Evolutionary conservation across 192 early-diverging fungal genomes (phyloP).

Genomic region (Backusella tuberculispora): DNA sequence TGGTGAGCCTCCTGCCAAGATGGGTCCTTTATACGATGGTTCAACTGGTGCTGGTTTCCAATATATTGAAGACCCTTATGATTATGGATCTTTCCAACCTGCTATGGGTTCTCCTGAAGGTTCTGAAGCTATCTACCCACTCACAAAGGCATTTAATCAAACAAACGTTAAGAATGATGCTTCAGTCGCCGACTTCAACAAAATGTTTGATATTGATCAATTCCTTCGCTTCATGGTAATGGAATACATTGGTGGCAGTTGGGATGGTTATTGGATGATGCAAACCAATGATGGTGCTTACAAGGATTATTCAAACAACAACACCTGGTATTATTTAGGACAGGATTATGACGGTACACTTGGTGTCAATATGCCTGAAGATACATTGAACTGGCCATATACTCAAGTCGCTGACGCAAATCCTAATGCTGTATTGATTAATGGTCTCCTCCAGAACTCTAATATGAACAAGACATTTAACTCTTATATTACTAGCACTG

Average conservation of each 20-base stretch:
- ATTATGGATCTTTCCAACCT: constrained; percentile 30
- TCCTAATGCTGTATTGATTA: constrained; percentile 46
- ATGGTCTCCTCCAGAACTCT: constrained; percentile 46
- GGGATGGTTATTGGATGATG: constrained; percentile 53
- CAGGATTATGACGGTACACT: constrained; percentile 57
- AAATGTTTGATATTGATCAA: constrained; percentile 42
- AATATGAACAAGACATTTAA: constrained; percentile 44
- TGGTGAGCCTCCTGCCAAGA: constrained; percentile 35
- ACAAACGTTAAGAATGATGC: constrained; percentile 41
- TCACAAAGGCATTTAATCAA: constrained; percentile 32
- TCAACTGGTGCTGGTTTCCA: constrained; percentile 49
- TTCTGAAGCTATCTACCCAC: constrained; percentile 23
- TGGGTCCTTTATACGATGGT: constrained; percentile 52
- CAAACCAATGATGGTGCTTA: constrained; percentile 52
- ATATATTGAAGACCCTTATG: constrained; percentile 25
- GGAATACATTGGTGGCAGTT: constrained; percentile 50
- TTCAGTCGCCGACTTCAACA: constrained; percentile 33
- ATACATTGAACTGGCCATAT: constrained; percentile 38
- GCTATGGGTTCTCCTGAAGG: constrained; percentile 29
- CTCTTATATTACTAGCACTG: constrained; percentile 45
- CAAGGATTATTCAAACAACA: constrained; percentile 36
- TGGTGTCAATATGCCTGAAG: constrained; percentile 43
- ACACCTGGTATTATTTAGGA: constrained; percentile 47
- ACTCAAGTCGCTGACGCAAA: constrained; percentile 34
- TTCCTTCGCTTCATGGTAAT: constrained; percentile 54